Conservation (phyloP, 768 basidiomycete species). For the Xerocomellus amylosporus region DNA sequence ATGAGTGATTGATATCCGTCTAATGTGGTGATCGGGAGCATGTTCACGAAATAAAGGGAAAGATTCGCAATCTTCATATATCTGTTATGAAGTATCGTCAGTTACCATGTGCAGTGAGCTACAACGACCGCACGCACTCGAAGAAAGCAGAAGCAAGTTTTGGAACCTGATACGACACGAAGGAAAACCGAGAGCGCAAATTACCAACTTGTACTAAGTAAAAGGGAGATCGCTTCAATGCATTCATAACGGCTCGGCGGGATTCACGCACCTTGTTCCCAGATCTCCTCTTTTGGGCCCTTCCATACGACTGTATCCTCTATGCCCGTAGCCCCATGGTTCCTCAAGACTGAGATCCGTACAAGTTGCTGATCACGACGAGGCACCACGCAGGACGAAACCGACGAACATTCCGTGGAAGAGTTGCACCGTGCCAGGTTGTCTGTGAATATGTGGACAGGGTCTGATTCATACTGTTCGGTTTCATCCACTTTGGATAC, state of each 20-base stretch:
- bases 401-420: constrained; percentile 35
- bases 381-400: constrained; percentile 53
- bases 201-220: constrained; percentile 50
- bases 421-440: constrained; percentile 40
- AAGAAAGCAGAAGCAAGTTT: constrained; percentile 38
- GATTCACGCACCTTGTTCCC: constrained; percentile 55
- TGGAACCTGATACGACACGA: constrained; percentile 27
- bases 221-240: not conserved
- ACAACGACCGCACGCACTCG: constrained; percentile 44
- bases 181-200: constrained; percentile 38
- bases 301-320: constrained; percentile 64
- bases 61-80: constrained; percentile 66
- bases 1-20: constrained; percentile 67
- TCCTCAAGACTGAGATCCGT: constrained; percentile 46
- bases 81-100: constrained; percentile 33
- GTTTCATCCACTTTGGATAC: constrained; percentile 28
- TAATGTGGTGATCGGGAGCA: constrained; percentile 66
- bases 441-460: constrained; percentile 46
- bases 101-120: not conserved
- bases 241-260: not conserved
- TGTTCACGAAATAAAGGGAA: constrained; percentile 80
- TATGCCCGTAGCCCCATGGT: not conserved
- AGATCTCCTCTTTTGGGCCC: constrained; percentile 63
- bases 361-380: constrained; percentile 49
- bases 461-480: constrained; percentile 53